Evolutionary conservation across 2,329 filamentous ascomycete genomes (phyloP).

Genomic region (Phaeosphaeriaceae sp.): DNA sequence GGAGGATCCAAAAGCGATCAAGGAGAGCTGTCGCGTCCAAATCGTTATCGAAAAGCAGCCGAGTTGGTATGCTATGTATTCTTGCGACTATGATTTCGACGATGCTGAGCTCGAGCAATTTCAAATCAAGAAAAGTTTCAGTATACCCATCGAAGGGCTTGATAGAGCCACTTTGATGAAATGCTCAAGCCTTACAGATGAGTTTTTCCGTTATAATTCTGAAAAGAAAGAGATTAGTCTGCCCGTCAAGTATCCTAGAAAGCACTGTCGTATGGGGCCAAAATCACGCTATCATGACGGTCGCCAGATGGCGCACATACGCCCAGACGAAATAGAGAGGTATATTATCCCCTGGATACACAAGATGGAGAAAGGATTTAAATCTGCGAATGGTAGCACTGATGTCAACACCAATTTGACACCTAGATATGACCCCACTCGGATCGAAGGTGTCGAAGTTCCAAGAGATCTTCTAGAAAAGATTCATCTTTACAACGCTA

Average conservation of each 20-base stretch:
- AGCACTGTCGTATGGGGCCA: not conserved
- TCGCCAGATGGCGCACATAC: slow-evolving; percentile 17
- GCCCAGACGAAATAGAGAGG: slow-evolving; percentile 6
- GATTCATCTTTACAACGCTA: slow-evolving; percentile 30
- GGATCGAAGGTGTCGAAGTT: slow-evolving; percentile 6
- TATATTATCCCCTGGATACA: slow-evolving; percentile 22
- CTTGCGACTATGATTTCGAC: not conserved
- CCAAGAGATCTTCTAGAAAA: slow-evolving; percentile 17
- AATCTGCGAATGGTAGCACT: not conserved
- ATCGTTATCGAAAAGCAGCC: slow-evolving; percentile 11
- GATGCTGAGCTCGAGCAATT: not conserved
- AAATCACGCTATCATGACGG: not conserved
- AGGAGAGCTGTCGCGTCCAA: not conserved
- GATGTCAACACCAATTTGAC: no score
- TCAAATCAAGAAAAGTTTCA: not conserved
- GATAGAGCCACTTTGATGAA: slow-evolving; percentile 15
- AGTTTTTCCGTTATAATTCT: slow-evolving; percentile 20
- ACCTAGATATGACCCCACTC: no score
- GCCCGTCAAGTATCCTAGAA: slow-evolving; percentile 15
- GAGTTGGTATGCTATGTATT: not conserved
- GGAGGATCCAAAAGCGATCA: not conserved
- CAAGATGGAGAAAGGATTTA: not conserved
- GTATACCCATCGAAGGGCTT: slow-evolving; percentile 4
- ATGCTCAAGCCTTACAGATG: slow-evolving; percentile 17
- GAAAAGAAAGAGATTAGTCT: slow-evolving; percentile 4